phyloP scores from a whole-genome alignment of 345 rosid species.

The Dipteronia sinensis region DNA sequence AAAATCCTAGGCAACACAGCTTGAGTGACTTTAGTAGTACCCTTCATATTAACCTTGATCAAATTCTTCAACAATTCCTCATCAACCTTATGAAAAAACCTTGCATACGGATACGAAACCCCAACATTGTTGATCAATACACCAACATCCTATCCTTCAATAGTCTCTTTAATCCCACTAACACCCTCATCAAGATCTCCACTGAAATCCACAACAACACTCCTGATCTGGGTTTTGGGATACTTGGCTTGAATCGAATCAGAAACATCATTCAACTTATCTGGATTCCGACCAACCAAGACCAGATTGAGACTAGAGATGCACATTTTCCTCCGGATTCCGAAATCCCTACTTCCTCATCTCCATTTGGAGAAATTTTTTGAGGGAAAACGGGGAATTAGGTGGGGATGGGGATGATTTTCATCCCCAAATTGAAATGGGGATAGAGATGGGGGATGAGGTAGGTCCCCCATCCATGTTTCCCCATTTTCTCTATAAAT shows the following conservation, averaged over 20 bases:
- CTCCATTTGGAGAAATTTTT: too few relatives aligned
- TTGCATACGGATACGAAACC: constrained; percentile 88
- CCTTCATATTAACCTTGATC: constrained; percentile 83
- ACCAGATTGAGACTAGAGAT: constrained; percentile 83
- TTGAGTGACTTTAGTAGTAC: constrained; percentile 88
- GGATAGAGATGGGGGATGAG: too few relatives aligned
- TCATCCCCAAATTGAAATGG: too few relatives aligned
- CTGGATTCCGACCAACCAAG: constrained; percentile 77
- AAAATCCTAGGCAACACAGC: constrained; percentile 84
- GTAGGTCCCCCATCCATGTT: too few relatives aligned
- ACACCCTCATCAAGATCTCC: constrained; percentile 86
- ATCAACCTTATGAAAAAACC: constrained; percentile 91
- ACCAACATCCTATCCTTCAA: constrained; percentile 81
- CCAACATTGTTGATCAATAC: constrained; percentile 88
- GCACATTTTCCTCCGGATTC: too few relatives aligned
- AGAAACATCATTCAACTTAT: constrained; percentile 67
- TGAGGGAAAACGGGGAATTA: too few relatives aligned
- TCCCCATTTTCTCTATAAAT: too few relatives aligned
- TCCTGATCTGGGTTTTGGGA: constrained; percentile 51
- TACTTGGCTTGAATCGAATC: constrained; percentile 57
- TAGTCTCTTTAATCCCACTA: constrained; percentile 54
- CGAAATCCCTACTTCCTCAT: too few relatives aligned
- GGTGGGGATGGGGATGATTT: too few relatives aligned
- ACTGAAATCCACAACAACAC: constrained; percentile 79
- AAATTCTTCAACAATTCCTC: constrained; percentile 59